Percentiles rank a stretch among this genome's conserved stretches.
phyloP scores from a whole-genome alignment of 139 green algal species.

The Chlorella sp. region DNA sequence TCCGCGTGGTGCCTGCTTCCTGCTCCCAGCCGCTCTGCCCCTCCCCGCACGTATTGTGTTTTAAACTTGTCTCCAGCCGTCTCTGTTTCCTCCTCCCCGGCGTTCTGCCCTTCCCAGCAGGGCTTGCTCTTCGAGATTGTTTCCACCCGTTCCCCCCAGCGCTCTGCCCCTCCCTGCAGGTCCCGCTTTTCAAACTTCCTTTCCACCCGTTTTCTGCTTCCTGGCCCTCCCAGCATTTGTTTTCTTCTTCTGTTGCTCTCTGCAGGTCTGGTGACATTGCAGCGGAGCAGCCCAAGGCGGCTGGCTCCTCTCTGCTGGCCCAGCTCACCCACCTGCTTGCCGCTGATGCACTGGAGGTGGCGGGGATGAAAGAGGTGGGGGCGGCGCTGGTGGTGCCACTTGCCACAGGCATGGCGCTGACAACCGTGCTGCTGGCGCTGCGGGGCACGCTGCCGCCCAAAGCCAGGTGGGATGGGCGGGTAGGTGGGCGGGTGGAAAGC shows the following conservation, averaged over 20 bases:
- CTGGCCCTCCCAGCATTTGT: too few relatives aligned
- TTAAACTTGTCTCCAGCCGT: too few relatives aligned
- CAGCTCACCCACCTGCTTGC: conserved; percentile 79
- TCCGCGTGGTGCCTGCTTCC: too few relatives aligned
- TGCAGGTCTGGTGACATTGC: conserved; percentile 48
- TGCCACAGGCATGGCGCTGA: conserved; percentile 95
- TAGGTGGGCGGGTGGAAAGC: not conserved
- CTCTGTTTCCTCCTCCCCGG: too few relatives aligned
- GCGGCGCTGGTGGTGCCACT: conserved; percentile 84
- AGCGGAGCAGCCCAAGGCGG: conserved; percentile 95
- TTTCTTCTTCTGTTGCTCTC: too few relatives aligned
- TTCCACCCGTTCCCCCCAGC: too few relatives aligned
- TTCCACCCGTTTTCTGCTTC: too few relatives aligned
- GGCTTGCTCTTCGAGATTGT: too few relatives aligned
- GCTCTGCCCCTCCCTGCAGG: too few relatives aligned
- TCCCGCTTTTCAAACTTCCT: too few relatives aligned
- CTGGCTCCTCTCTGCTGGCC: conserved; percentile 89
- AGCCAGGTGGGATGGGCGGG: conserved; percentile 40
- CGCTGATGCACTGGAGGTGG: conserved; percentile 79
- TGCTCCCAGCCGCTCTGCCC: too few relatives aligned
- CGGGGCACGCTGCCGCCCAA: conserved; percentile 29
- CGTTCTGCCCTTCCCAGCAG: not conserved
- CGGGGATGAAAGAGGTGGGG: conserved; percentile 68
- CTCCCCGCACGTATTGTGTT: too few relatives aligned
- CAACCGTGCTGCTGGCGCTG: conserved; percentile 73